These are phyloP conservation scores for Nitzschia sp. DNA, from an alignment of 108 stramenopile genomes.

Conservation along the genomic window DNA sequence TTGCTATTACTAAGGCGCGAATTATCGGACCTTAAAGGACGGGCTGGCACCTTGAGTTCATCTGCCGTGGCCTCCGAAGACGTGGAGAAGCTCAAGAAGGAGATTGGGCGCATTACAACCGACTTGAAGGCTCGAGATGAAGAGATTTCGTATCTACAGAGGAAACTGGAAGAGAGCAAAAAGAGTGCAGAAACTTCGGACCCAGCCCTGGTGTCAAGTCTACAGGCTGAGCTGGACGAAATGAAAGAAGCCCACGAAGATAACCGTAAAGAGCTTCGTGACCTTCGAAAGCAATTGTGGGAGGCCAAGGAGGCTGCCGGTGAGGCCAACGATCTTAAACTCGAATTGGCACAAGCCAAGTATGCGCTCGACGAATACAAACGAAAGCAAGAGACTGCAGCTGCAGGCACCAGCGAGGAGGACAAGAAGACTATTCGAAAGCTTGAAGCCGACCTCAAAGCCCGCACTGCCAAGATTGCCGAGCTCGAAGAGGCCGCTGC, in stretches of 20 bases:
- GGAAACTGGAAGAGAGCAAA: conserved; percentile 12
- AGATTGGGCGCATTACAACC: conserved; percentile 6
- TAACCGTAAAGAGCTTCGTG: conserved; percentile 35
- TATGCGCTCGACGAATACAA: conserved; percentile 41
- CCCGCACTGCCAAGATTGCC: conserved; percentile 42
- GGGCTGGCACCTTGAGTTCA: background rate
- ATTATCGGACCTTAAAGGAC: conserved; percentile 11
- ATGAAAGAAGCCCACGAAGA: conserved; percentile 43
- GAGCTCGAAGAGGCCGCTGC: conserved; percentile 25
- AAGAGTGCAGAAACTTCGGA: background rate
- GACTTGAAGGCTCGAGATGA: conserved; percentile 19
- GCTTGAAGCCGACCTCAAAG: conserved; percentile 45
- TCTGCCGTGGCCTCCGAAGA: background rate
- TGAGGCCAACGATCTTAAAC: conserved; percentile 31
- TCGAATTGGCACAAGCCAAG: conserved; percentile 36
- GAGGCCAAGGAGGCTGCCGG: conserved; percentile 41
- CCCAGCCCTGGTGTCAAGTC: conserved; percentile 1
- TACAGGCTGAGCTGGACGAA: conserved; percentile 51
- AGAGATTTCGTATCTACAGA: conserved; percentile 13
- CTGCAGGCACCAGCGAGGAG: background rate
- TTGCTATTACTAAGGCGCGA: conserved; percentile 37
- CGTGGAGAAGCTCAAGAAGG: conserved; percentile 6
- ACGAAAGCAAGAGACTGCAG: conserved; percentile 24
- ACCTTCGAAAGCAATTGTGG: conserved; percentile 35
- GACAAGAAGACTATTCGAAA: conserved; percentile 11